These are phyloP conservation scores for Zymoseptoria tritici DNA, from an alignment of 2,329 filamentous ascomycete genomes.

Conservation along the genomic window DNA sequence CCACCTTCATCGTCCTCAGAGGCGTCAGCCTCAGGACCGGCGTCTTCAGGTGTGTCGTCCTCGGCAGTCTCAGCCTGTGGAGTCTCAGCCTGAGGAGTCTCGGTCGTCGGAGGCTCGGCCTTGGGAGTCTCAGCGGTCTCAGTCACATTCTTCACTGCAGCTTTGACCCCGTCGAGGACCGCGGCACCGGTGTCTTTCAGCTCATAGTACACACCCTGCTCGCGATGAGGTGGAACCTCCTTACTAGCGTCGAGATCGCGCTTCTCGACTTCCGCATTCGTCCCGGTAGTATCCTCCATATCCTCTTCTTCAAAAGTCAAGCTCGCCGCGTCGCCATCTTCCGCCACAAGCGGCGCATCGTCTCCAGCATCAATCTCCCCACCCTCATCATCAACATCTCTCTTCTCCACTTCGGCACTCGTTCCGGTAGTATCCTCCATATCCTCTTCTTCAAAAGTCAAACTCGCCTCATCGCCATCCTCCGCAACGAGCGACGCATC, in stretches of 20 bases:
- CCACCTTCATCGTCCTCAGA: not conserved
- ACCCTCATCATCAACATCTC: not conserved
- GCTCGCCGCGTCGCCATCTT: not conserved
- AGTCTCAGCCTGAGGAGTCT: too few species aligned
- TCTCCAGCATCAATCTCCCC: not conserved
- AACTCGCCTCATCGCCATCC: not conserved
- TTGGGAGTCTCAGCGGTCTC: not conserved
- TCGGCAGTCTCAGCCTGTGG: not conserved
- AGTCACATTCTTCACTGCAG: not conserved
- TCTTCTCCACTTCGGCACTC: not conserved
- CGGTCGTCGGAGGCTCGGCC: not conserved
- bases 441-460: not conserved
- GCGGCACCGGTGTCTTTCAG: not conserved
- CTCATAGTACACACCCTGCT: not conserved
- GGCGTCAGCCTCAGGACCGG: not conserved
- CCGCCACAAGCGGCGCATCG: not conserved
- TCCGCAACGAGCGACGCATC: not conserved
- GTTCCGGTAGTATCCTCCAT: not conserved
- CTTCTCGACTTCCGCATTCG: not conserved
- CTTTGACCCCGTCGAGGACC: not conserved
- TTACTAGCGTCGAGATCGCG: not conserved
- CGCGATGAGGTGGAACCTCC: not conserved
- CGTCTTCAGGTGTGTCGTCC: not conserved
- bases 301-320: not conserved
- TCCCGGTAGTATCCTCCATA: not conserved